Percentiles rank a stretch among this genome's conserved stretches.
phyloP scores from a whole-genome alignment of 2,329 filamentous ascomycete genomes.

The Biscogniauxia sp. region DNA sequence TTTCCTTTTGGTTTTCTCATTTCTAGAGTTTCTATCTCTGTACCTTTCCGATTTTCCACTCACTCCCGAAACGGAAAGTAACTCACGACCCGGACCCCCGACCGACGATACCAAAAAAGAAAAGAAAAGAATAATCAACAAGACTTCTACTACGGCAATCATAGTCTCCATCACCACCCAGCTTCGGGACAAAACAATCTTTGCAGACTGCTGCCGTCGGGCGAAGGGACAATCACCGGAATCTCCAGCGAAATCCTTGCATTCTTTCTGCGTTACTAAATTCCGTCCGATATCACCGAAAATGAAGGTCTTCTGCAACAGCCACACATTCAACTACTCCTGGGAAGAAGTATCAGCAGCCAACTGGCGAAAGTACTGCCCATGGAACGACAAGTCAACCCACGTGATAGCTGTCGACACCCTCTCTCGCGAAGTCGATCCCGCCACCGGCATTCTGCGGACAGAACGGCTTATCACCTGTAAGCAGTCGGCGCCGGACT shows the following conservation, averaged over 20 bases:
- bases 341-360: slow-evolving; percentile 97
- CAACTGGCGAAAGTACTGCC: slow-evolving; percentile 98
- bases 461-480: slow-evolving; percentile 63
- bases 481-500: slow-evolving; percentile 67
- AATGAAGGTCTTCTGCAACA: slow-evolving; percentile 96
- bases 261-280: background rate
- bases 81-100: background rate
- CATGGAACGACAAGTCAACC: slow-evolving; percentile 98
- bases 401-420: slow-evolving; percentile 97
- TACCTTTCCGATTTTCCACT: background rate
- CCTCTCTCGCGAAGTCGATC: slow-evolving; percentile 64
- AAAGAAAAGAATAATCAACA: background rate
- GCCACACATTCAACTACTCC: slow-evolving; percentile 91
- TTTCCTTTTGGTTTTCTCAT: background rate
- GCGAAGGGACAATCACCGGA: background rate
- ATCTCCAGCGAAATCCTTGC: background rate
- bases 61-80: background rate
- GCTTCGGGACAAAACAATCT: background rate
- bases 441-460: slow-evolving; percentile 56
- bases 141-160: too few species aligned
- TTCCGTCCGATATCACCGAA: slow-evolving; percentile 11
- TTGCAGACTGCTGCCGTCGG: background rate
- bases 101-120: background rate
- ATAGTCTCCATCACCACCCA: background rate
- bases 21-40: background rate